Conservation (phyloP, 495 filamentous ascomycete genomes). For the Aspergillus sparsus region DNA sequence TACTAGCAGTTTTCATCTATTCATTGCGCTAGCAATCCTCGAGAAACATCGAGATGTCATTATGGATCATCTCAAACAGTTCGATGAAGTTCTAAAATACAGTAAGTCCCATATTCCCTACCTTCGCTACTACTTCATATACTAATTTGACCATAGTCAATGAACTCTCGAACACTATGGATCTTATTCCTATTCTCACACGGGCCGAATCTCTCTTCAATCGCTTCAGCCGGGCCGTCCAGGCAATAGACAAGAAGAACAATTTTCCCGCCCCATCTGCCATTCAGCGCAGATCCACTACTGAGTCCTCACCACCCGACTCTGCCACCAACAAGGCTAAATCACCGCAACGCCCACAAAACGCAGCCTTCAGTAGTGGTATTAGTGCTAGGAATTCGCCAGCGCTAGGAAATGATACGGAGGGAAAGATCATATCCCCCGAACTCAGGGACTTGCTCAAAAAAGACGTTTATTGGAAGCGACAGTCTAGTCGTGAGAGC, state of each 20-base stretch:
- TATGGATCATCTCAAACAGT: conserved; percentile 89
- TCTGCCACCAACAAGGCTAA: conserved; percentile 34
- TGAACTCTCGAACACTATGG: conserved; percentile 90
- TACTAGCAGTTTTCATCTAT: conserved; percentile 87
- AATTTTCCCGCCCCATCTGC: conserved; percentile 71
- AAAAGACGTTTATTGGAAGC: conserved; percentile 58
- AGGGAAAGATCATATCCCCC: conserved; percentile 66
- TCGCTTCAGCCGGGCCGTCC: conserved; percentile 81
- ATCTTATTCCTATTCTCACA: conserved; percentile 78
- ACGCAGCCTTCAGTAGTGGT: conserved; percentile 33
- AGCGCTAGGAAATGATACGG: conserved; percentile 23
- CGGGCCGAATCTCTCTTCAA: conserved; percentile 86
- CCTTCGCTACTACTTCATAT: conserved; percentile 3
- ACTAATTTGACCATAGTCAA: conserved; percentile 62
- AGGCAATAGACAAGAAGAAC: conserved; percentile 83
- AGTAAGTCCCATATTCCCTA: conserved; percentile 52
- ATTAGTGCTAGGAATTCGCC: conserved; percentile 23
- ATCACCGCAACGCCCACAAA: conserved; percentile 29
- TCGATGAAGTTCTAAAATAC: conserved; percentile 97
- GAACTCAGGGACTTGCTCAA: conserved; percentile 77
- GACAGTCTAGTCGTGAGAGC: conserved; percentile 2
- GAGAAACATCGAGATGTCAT: conserved; percentile 94
- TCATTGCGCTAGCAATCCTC: conserved; percentile 90
- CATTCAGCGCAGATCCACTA: conserved; percentile 50
- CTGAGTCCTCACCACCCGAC: conserved; percentile 17